Evolutionary conservation across 2,329 filamentous ascomycete species (phyloP), one percentile per base, ranked within the genome.

Genomic region (Cladophialophora chaetospira): DNA sequence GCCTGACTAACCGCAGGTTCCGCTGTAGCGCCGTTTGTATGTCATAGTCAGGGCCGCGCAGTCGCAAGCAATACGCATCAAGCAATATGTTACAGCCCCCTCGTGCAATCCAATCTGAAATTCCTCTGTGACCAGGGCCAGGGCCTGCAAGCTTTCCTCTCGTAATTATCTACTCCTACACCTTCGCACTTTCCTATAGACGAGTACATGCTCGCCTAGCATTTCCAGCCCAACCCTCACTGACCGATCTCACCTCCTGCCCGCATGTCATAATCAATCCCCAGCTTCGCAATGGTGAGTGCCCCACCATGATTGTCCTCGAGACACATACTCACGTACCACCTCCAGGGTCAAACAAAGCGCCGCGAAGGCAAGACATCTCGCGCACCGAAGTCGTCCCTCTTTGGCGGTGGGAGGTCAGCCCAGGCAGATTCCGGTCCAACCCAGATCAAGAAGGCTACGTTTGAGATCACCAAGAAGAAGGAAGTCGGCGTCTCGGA

Each of bases 401-500:
- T 66, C 10, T 65, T 67, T 29, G 63, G 61, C 11, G 65, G 65
- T n/a, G 63, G 63, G 23, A 65, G 52, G 43, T 59, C 60, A 9
- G 31, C 57, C 38, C 58, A 55, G 55, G 74, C 70, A 53, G 75
- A 75, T 63, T 71, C 74, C 61, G 73, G 72, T 25, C 78, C 80
- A 67, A 77, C 85, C 62, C 90, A 89, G 75, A 90, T 96, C 66
- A 93, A 92, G 77, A 97, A 97, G 79, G 94, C 94, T 63, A 90
- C 89, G 60, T 99, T 95, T 76, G 94, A 99, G 73, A 90, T 86
- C 60, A 89, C 87, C 65, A 97, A 97, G 83, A 99, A 97, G 86
- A 97, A 96, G 83, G 92, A 99, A 76, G 94, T 99, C 67, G 94
- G 94, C 65, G 94, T 99, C 53, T 97, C 94, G 53, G 94, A 99